phyloP scores from a whole-genome alignment of 1,284 basidiomycete genomes.

The Cronartium quercuum region DNA sequence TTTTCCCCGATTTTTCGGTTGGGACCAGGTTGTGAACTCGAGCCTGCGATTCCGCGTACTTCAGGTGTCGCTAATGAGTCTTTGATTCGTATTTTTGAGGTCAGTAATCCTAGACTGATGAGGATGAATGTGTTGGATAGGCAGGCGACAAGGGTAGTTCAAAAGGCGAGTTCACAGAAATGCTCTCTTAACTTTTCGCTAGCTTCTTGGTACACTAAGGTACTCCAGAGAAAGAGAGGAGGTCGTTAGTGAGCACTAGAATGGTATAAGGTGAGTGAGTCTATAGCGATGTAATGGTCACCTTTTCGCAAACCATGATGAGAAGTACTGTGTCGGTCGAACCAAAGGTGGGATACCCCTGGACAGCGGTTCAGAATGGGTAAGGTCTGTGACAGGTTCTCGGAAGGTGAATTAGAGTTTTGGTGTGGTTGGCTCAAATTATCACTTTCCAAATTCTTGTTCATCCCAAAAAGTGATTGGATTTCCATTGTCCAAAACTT shows the following conservation, averaged over 20 bases:
- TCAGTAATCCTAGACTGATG: not conserved
- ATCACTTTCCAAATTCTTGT: too few relatives aligned
- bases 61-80: conserved; percentile 35
- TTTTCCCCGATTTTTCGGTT: conserved; percentile 35
- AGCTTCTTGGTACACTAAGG: conserved; percentile 20
- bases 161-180: not conserved
- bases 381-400: too few relatives aligned
- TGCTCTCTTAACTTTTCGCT: not conserved
- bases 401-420: too few relatives aligned
- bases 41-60: conserved; percentile 34
- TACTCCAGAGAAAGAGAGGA: not conserved
- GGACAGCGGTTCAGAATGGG: too few relatives aligned
- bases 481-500: too few relatives aligned
- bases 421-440: too few relatives aligned
- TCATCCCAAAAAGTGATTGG: too few relatives aligned
- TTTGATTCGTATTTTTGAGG: not conserved
- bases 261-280: not conserved
- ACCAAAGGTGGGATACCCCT: too few relatives aligned
- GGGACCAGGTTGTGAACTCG: not conserved
- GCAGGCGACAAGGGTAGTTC: not conserved
- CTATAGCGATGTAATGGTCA: not conserved
- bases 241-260: not conserved
- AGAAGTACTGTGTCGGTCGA: not conserved
- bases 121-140: not conserved
- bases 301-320: conserved; percentile 36